Percentiles rank a stretch among this genome's conserved stretches.
These are phyloP conservation scores for Penicillium decumbens DNA, from an alignment of 2,329 filamentous ascomycete genomes.

Conservation along the genomic window DNA sequence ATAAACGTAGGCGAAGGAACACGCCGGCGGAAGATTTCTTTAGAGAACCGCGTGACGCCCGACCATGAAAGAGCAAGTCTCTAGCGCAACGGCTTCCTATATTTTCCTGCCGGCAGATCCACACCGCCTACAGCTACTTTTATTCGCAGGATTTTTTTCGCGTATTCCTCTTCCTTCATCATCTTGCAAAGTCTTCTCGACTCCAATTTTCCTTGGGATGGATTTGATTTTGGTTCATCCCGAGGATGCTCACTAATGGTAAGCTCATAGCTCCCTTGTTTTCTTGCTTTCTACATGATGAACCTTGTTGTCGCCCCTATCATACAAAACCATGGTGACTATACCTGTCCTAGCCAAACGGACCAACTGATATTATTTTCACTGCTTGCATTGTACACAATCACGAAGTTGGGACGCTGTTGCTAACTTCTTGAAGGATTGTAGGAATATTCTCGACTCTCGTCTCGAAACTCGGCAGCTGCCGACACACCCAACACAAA, in stretches of 20 bases:
- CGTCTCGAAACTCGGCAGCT: background rate
- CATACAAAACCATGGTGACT: constrained; percentile 56
- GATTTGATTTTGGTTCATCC: constrained; percentile 19
- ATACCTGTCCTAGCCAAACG: constrained; percentile 59
- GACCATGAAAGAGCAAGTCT: background rate
- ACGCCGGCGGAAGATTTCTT: background rate
- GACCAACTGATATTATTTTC: constrained; percentile 48
- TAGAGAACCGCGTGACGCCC: background rate
- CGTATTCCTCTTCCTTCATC: constrained; percentile 8
- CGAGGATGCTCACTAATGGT: constrained; percentile 23
- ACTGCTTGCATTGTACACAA: constrained; percentile 9
- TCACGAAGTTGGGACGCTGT: constrained; percentile 9
- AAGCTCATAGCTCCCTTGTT: constrained; percentile 20
- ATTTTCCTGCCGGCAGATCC: constrained; percentile 29
- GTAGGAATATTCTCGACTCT: background rate
- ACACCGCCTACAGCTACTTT: constrained; percentile 23
- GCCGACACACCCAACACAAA: background rate
- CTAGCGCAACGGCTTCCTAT: constrained; percentile 14
- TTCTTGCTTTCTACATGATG: constrained; percentile 45
- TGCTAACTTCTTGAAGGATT: constrained; percentile 28
- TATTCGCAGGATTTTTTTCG: constrained; percentile 22
- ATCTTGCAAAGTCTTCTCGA: constrained; percentile 6
- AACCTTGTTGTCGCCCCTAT: constrained; percentile 61
- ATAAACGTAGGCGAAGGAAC: background rate
- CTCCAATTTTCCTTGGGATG: constrained; percentile 15